Evolutionary conservation across 768 basidiomycete species (phyloP), one percentile per base, ranked within the genome.

Genomic region (Hebeloma cylindrosporum): DNA sequence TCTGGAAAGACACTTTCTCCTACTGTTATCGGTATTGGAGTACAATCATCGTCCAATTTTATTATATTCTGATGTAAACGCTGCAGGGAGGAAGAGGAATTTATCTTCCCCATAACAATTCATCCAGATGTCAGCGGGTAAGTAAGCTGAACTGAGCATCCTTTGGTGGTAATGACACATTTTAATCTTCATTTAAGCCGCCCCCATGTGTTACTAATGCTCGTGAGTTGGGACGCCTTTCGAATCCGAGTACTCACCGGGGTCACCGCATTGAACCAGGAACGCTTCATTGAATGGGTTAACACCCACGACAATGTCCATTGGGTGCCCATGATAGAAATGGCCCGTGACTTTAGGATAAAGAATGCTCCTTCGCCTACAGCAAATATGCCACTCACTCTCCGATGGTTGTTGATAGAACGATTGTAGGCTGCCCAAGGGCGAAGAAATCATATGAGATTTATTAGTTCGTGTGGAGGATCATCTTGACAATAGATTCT

Each of bases 121-220:
- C 87, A 88, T 53, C 86, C 87, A 1, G 85, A 88, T 53, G 83
- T 85, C 17, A 80, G 80, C 57, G 84, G 84, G 75, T 77, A 62
- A 53, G 77, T 58, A 16, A 17, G 27, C 45, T 34, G 28, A 20
- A 40, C 11, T 25, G 22, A 5, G 9, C n/a, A 21, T 34, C 37
- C 32, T 52, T 21, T 39, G 18, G 40, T n/a, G n/a, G 17, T 45
- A 45, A 14, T 54, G 20, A 42, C 16, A 21, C 16, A 29, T n/a
- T 25, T 18, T 23, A 45, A 25, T 31, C 37, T 21, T 18, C 35
- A 18, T 9, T 38, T 38, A 43, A 82, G 82, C 7, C 72, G 79
- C 1, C 80, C 83, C 7, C 86, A 90, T 54, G 81, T 88, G 10
- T 66, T 88, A 8, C 70, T 88, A 34, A 87, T 88, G 80, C 75